Evolutionary conservation across 179 eudicot genomes (phyloP), one percentile per base, ranked within the genome.

Genomic region (Sideroxylon spinosum): DNA sequence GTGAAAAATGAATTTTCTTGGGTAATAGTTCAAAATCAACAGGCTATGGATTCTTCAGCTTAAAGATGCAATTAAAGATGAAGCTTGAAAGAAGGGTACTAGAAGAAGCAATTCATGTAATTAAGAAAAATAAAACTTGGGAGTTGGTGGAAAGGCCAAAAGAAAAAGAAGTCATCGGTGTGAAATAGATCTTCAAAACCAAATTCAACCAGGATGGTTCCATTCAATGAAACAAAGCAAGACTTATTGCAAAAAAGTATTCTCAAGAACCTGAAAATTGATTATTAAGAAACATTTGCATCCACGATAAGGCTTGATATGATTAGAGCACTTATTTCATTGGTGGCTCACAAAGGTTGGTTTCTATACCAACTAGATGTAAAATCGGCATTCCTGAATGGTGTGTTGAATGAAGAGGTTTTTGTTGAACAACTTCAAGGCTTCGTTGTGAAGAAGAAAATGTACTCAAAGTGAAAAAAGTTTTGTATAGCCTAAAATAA

Each of bases 21-120:
- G 80, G 80, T 12, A 71, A 81, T 26, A 81, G 74, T 66, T 73
- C 69, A 52, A 73, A 81, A 37, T 81, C 80, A n/a, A 81, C 71
- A 22, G 70, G 73, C 22, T 77, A 81, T 16, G 50, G 25, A 19
- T 44, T 76, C 7, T 46, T 7, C 28, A 26, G 75, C 37, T 62
- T 60, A 7, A 29, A 29, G 64, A 19, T 19, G 64, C 25, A 19
- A 19, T 20, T 6, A 60, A 20, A 60, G 2, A 60, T 19, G 25
- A 7, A 19, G 7, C 23, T 60, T 60, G 64, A 25, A 60, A 6
- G 25, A 60, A n/a, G 7, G 25, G 5, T 9, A 60, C 1, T 60
- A 4, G 25, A 60, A 60, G 9, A 60, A 19, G 64, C n/a, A 4
- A 60, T 60, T 19, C 6, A 19, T 60, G 10, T 20, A 0, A 20